A percentile compares a stretch with the other conserved stretches of the same genome.
Evolutionary conservation across 2,329 filamentous ascomycete species (phyloP).

Genomic region (Talaromyces sp.): DNA sequence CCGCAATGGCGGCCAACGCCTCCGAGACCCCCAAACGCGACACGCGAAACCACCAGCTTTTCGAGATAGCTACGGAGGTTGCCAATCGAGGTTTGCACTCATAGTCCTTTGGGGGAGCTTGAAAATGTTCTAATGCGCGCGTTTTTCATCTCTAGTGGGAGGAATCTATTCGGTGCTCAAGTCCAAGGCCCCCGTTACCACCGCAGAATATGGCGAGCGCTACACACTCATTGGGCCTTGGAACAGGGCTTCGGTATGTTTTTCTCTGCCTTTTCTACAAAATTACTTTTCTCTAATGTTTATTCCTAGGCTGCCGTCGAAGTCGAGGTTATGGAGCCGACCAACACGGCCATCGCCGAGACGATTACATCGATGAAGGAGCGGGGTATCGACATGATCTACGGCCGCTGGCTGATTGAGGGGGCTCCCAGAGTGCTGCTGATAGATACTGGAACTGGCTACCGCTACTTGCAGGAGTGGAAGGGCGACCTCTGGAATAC

Average conservation of each 20-base stretch:
- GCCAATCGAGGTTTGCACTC: constrained; percentile 72
- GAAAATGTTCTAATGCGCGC: background rate
- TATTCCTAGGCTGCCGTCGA: constrained; percentile 77
- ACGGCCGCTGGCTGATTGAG: constrained; percentile 96
- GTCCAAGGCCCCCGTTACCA: constrained; percentile 96
- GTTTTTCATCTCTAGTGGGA: constrained; percentile 58
- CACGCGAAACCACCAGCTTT: constrained; percentile 92
- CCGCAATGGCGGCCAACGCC: constrained; percentile 72
- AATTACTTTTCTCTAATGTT: background rate
- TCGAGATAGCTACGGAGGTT: constrained; percentile 95
- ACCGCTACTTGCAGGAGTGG: constrained; percentile 90
- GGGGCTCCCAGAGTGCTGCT: constrained; percentile 89
- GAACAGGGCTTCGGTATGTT: constrained; percentile 77
- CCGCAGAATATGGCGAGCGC: constrained; percentile 94
- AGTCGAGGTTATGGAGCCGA: constrained; percentile 86
- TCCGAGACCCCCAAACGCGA: constrained; percentile 51
- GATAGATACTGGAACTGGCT: constrained; percentile 91
- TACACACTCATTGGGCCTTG: constrained; percentile 94
- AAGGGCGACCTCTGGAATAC: constrained; percentile 92
- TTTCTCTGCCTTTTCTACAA: background rate
- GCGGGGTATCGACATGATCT: constrained; percentile 81
- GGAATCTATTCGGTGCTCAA: constrained; percentile 99
- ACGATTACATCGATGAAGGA: constrained; percentile 93
- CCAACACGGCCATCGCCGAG: constrained; percentile 68
- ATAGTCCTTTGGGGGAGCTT: constrained; percentile 10